Base-by-base conservation (phyloP, 352 stramenopile species). In the Phytopythium litorale region DNA sequence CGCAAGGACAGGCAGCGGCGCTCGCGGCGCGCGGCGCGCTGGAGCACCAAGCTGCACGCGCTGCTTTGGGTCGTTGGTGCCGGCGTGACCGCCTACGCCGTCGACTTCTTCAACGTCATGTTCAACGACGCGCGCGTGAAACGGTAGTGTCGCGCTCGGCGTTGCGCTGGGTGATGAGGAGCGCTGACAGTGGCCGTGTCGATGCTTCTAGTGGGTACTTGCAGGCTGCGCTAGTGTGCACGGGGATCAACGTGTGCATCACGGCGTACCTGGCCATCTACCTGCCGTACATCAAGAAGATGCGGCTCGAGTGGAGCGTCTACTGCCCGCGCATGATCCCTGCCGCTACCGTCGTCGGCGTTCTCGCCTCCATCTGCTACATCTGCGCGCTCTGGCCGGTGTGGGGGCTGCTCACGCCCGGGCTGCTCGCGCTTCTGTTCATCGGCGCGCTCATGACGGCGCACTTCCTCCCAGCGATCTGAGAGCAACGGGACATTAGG, bases 321-420 rank as follows among this genome's bases (percentile, higher is more conserved):
- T 98, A 98, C 68, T 98, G 91, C 67, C 93, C 93, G 16, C 76
- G 88, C 18, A 94, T 98, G 67, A 90, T 98, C 64, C 91, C 95
- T 1, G 84, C 69, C 2, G 92, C 96, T 56, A 96, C 86, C 0
- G 62, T 79, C 32, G 73, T 89, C 32, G 88, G 83, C 18, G 64
- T 94, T 0, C 32, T 97, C 48, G 81, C 72, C 13, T 68, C 72
- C 12, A 67, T 89, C 45, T 82, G 76, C 73, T 96, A 97, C 58
- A 72, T 97, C 42, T 85, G 88, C 58, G 88, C 88, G 19, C 87
- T 94, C 50, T 98, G 90, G 91, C 89, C 91, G 4, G 71, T 98
- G 23, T 98, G 85, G 84, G 93, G 95, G 43, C 81, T 98, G 58
- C 78, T 98, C 43, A 92, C 92, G 30, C 95, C 93, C 1, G 79